Percentiles rank a stretch among this genome's conserved stretches.
Evolutionary conservation across 176 grass and related monocot species (phyloP).

Genomic region (Triticum urartu): DNA sequence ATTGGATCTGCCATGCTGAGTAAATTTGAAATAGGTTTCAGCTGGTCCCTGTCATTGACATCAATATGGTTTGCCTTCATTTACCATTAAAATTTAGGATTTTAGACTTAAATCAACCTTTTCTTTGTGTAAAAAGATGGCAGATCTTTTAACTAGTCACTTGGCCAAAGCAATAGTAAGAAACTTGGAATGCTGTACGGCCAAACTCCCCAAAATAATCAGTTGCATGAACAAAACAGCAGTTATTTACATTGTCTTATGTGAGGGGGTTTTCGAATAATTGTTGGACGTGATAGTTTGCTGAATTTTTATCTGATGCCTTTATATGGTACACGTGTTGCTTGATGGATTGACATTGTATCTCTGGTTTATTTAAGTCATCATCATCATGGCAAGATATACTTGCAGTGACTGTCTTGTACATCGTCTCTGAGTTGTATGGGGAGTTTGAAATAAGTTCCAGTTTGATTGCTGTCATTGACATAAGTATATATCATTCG

Average conservation of each 20-base stretch:
- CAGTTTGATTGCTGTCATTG: background rate
- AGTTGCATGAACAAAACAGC: background rate
- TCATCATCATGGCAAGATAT: background rate
- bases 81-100: background rate
- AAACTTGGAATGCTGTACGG: background rate
- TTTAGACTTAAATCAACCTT: background rate
- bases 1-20: background rate
- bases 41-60: background rate
- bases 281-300: constrained; percentile 12
- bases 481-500: background rate
- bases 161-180: background rate
- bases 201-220: background rate
- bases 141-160: background rate
- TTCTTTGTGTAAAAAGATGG: background rate
- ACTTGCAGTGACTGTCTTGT: background rate
- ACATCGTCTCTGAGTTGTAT: background rate
- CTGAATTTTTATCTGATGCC: background rate
- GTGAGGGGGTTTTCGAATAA: background rate
- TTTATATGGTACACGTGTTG: background rate
- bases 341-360: background rate
- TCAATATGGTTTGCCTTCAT: background rate
- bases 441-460: background rate
- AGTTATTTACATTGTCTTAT: background rate
- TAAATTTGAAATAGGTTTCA: background rate
- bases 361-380: background rate